Evolutionary conservation across 345 rosid genomes (phyloP).

Genomic region (Pistacia atlantica): DNA sequence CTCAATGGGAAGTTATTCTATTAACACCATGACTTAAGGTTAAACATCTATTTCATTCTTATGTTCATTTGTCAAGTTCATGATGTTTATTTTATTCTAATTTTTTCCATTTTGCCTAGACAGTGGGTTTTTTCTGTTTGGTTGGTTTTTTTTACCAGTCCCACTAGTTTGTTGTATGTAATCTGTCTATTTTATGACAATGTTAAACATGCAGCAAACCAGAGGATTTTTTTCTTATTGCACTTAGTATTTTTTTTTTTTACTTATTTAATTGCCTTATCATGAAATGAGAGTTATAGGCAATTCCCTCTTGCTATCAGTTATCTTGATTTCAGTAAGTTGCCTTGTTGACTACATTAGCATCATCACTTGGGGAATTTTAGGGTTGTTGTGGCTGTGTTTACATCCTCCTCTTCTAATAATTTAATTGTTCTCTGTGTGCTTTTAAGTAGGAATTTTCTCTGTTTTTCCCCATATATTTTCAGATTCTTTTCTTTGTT

Average conservation of each 20-base stretch:
- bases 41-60: too few species aligned
- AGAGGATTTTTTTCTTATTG: too few species aligned
- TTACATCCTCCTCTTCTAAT: not conserved
- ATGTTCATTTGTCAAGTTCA: slow-evolving; percentile 29
- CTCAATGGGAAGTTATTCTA: too few species aligned
- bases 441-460: too few species aligned
- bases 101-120: slow-evolving; percentile 17
- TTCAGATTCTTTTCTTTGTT: not conserved
- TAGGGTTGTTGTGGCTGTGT: not conserved
- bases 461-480: not conserved
- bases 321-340: not conserved
- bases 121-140: slow-evolving; percentile 19
- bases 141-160: slow-evolving; percentile 16
- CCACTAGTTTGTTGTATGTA: slow-evolving; percentile 22
- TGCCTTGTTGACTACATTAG: not conserved
- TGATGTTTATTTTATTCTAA: slow-evolving; percentile 32
- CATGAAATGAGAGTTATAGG: too few species aligned
- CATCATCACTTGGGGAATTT: not conserved
- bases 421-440: not conserved
- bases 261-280: too few species aligned
- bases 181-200: slow-evolving; percentile 10
- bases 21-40: too few species aligned
- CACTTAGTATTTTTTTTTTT: too few species aligned
- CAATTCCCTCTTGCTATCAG: too few species aligned
- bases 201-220: not conserved